Evolutionary conservation across 345 rosid species (phyloP), one percentile per base, ranked within the genome.

Genomic region (Brassica rapa): DNA sequence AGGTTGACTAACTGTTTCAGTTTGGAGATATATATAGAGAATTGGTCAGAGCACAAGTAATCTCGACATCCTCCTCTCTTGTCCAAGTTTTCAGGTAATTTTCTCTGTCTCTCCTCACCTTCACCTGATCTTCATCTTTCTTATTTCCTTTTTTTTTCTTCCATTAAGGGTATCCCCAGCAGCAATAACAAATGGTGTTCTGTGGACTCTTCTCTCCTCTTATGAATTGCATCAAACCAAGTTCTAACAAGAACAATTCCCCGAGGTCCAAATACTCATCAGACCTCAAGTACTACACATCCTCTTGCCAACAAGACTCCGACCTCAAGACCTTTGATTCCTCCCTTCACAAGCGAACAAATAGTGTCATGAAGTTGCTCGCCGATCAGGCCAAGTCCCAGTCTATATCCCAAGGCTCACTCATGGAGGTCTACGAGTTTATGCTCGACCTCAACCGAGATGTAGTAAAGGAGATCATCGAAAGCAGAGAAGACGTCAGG

Each of bases 361-460:
- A 35, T 73, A 84, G 77, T 14, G 84, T 89, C 75, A 76, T 94
- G 39, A 71, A 39, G 75, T 74, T 80, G 0, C 90, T 94, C 32
- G 82, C 87, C 15, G 43, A 84, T 0, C 86, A 84, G 21, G 83
- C 84, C 46, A 87, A 85, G 83, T 81, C 77, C 57, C 81, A 78
- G 27, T 80, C 89, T n/a, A 32, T 91, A 30, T 84, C 91, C 5
- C 76, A 87, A 10, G 88, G 88, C 66, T 85, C 98, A 1, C 89
- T 92, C 81, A 82, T 78, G 72, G 93, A 87, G 75, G 91, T 87
- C 39, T 86, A 86, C 0, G 85, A 65, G 24, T 77, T 84, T 68
- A 85, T 92, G 39, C 91, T 90, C 24, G 91, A 88, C 51, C 83
- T 89, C 85, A 87, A 89, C 84, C 89, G 84, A 81, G 92, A 84